A percentile compares a stretch with the other conserved stretches of the same genome.
These are phyloP conservation scores for Collybiopsis confluens DNA, from an alignment of 768 basidiomycete species.

Conservation along the genomic window DNA sequence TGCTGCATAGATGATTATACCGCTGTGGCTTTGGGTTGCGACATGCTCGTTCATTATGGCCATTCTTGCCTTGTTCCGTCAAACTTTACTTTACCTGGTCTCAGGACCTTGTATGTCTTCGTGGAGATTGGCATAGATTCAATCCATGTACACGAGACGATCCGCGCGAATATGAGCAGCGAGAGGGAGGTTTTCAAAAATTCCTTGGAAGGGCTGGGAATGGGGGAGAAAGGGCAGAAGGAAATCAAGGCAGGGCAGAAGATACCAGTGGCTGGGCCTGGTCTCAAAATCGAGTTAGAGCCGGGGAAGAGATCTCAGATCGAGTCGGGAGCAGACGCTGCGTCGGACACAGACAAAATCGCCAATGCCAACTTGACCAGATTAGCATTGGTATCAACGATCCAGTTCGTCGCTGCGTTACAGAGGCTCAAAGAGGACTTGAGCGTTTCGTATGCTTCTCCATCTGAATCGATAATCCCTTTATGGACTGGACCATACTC, in stretches of 20 bases:
- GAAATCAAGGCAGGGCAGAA: slow-evolving; percentile 37
- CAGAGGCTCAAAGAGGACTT: slow-evolving; percentile 84
- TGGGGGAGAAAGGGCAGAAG: slow-evolving; percentile 36
- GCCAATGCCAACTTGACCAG: slow-evolving; percentile 42
- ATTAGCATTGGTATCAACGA: slow-evolving; percentile 91
- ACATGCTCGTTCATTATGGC: slow-evolving; percentile 98
- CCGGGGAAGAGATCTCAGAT: slow-evolving; percentile 9
- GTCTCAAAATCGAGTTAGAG: slow-evolving; percentile 53
- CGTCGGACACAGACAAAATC: not conserved
- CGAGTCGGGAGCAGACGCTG: not conserved
- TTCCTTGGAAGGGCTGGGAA: slow-evolving; percentile 56
- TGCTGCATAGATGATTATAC: slow-evolving; percentile 99
- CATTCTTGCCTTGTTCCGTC: slow-evolving; percentile 98
- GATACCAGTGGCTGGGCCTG: slow-evolving; percentile 36
- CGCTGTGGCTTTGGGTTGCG: slow-evolving; percentile 90
- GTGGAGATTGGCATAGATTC: slow-evolving; percentile 96
- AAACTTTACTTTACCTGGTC: slow-evolving; percentile 67
- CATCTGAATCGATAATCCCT: slow-evolving; percentile 13
- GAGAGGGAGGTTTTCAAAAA: slow-evolving; percentile 64
- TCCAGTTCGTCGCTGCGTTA: slow-evolving; percentile 93
- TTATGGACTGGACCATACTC: slow-evolving; percentile 68
- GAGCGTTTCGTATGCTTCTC: slow-evolving; percentile 29
- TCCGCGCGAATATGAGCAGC: slow-evolving; percentile 86
- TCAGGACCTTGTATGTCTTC: slow-evolving; percentile 96
- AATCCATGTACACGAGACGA: slow-evolving; percentile 72